phyloP scores from a whole-genome alignment of 148 eudicot genomes.

The Persicaria maculosa region DNA sequence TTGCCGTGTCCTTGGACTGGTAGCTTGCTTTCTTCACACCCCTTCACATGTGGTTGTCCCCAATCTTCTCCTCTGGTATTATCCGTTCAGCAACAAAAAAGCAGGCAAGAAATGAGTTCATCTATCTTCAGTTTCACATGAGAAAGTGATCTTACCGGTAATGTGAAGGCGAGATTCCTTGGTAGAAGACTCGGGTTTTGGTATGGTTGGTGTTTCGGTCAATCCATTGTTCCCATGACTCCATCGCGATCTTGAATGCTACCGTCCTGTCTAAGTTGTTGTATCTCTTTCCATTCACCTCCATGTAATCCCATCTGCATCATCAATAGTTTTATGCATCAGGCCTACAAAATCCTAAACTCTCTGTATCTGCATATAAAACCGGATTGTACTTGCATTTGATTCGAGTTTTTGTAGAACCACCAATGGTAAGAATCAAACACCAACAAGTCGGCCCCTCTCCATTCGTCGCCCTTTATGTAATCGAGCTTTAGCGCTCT shows the following conservation, averaged over 20 bases:
- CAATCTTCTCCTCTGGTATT: not conserved
- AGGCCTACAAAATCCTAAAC: too few relatives aligned
- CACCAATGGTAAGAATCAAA: constrained; percentile 46
- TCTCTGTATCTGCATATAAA: too few relatives aligned
- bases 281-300: constrained; percentile 21
- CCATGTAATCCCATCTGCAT: constrained; percentile 56
- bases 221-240: constrained; percentile 65
- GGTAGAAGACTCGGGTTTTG: constrained; percentile 51
- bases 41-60: not conserved
- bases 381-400: constrained; percentile 13
- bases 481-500: constrained; percentile 27
- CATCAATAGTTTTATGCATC: not conserved
- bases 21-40: not conserved
- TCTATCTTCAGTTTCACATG: too few relatives aligned
- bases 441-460: constrained; percentile 24
- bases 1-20: not conserved
- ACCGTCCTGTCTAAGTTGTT: constrained; percentile 44
- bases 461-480: constrained; percentile 27
- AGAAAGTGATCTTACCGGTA: constrained; percentile 27
- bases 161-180: constrained; percentile 63
- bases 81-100: too few relatives aligned
- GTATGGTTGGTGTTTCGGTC: constrained; percentile 31
- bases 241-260: constrained; percentile 41
- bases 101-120: too few relatives aligned
- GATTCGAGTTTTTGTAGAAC: constrained; percentile 18